A percentile compares a stretch with the other conserved stretches of the same genome.
These are phyloP conservation scores for Starmerella apis DNA, from an alignment of 805 yeast species.

Conservation along the genomic window DNA sequence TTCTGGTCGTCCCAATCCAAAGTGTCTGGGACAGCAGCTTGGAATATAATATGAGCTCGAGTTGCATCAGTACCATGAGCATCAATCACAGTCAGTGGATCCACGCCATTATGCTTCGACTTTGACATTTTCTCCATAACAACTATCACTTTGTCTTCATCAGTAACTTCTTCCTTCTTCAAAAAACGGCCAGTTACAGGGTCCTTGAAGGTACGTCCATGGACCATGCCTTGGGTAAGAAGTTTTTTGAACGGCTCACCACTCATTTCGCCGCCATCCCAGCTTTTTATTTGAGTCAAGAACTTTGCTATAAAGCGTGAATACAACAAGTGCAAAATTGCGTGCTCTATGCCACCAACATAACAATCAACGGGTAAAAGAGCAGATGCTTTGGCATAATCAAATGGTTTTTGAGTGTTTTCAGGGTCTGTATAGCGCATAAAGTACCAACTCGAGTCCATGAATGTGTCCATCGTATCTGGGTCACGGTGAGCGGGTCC, in stretches of 20 bases:
- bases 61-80: slow-evolving; percentile 88
- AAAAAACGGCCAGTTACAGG: slow-evolving; percentile 64
- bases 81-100: slow-evolving; percentile 65
- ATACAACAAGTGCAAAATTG: slow-evolving; percentile 80
- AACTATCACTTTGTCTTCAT: slow-evolving; percentile 37
- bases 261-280: slow-evolving; percentile 47
- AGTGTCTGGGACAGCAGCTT: slow-evolving; percentile 75
- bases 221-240: slow-evolving; percentile 97
- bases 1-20: slow-evolving; percentile 84
- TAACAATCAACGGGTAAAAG: slow-evolving; percentile 80
- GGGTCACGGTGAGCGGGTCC: slow-evolving; percentile 73
- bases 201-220: slow-evolving; percentile 71
- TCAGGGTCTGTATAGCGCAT: slow-evolving; percentile 72
- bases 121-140: slow-evolving; percentile 92
- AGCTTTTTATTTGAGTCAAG: slow-evolving; percentile 51
- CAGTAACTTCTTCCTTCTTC: slow-evolving; percentile 53
- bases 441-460: slow-evolving; percentile 96
- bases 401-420: slow-evolving; percentile 49
- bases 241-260: slow-evolving; percentile 77
- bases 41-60: slow-evolving; percentile 84
- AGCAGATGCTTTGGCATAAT: slow-evolving; percentile 38
- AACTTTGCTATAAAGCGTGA: slow-evolving; percentile 80
- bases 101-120: slow-evolving; percentile 89
- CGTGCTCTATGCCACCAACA: slow-evolving; percentile 94
- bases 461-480: slow-evolving; percentile 97